Evolutionary conservation across 2,329 filamentous ascomycete species (phyloP), one percentile per base, ranked within the genome.

Genomic region (Colletotrichum cereale): DNA sequence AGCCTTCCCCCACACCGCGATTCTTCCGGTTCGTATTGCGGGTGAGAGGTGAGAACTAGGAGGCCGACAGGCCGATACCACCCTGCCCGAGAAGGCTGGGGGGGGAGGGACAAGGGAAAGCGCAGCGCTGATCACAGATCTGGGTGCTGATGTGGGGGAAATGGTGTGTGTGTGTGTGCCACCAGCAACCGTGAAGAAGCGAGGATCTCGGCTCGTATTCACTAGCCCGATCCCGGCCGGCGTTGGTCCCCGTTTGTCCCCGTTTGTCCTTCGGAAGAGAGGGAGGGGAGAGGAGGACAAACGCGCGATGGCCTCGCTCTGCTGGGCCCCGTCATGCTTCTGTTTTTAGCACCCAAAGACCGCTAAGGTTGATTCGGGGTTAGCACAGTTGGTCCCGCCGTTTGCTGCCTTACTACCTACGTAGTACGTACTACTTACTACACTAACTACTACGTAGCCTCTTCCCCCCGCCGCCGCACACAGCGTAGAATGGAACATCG

Each of bases 131-230:
- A 71, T 71, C 65, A 55, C 65, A 68, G 68, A 71, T 68, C 58
- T 68, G 42, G 64, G 44, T 53, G 47, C 48, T 29, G 53, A 63
- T 47, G 68, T 68, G 68, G 68, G 68, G 68, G 38, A 21, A 18
- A 18, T 16, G 5, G 6, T 42, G 16, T 42, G 3, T n/a, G 2
- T 42, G 42, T 42, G 40, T 42, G 40, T 42, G 40, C 31, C 44
- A 55, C 60, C 31, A 26, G 44, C 40, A 66, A 42, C 47, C 42
- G 16, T 55, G 34, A 66, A 26, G 53, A 53, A 29, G 29, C 53
- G 64, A 62, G 68, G n/a, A 38, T 62, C 7, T 62, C 40, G 44
- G 53, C 65, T 71, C 68, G 68, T 71, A 71, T 71, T 71, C 68
- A 26, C 61, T 65, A 44, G 61, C 24, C 48, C 61, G 61, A 63